Evolutionary conservation across 2,329 filamentous ascomycete species (phyloP).

Genomic region (Fusarium agapanthi): DNA sequence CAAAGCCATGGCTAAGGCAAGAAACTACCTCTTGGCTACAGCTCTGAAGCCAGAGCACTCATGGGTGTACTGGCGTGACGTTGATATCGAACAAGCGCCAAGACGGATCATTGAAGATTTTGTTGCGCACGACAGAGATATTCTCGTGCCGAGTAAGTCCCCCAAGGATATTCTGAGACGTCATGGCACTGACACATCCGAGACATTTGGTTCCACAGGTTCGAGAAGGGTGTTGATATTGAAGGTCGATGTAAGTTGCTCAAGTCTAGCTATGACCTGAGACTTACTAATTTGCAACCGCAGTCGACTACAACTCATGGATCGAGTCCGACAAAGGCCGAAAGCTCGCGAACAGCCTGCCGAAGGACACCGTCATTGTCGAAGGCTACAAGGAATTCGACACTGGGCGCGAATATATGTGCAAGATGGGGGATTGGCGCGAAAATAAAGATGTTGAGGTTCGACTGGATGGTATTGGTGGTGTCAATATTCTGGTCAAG

Average conservation of each 20-base stretch:
- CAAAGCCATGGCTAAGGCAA: slow-evolving; percentile 87
- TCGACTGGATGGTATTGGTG: slow-evolving; percentile 92
- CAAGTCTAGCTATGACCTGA: not conserved
- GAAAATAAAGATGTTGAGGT: slow-evolving; percentile 93
- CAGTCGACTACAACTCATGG: slow-evolving; percentile 99
- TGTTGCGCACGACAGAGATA: slow-evolving; percentile 89
- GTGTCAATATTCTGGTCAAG: slow-evolving; percentile 97
- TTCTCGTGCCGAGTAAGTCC: slow-evolving; percentile 89
- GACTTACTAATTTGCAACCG: slow-evolving; percentile 19
- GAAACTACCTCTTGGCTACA: slow-evolving; percentile 88
- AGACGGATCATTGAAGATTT: slow-evolving; percentile 92
- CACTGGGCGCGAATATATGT: slow-evolving; percentile 91
- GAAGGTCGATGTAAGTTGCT: slow-evolving; percentile 87
- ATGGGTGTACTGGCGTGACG: slow-evolving; percentile 99
- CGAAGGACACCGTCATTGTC: slow-evolving; percentile 84
- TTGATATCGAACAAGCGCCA: slow-evolving; percentile 93
- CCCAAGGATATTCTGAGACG: not conserved
- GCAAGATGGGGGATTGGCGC: slow-evolving; percentile 89
- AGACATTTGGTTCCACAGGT: slow-evolving; percentile 98
- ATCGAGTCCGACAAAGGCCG: slow-evolving; percentile 88
- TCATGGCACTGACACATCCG: slow-evolving; percentile 39
- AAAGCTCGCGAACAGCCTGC: slow-evolving; percentile 75
- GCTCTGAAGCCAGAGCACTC: slow-evolving; percentile 93
- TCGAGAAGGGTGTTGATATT: slow-evolving; percentile 81
- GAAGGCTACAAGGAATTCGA: slow-evolving; percentile 96